A percentile compares a stretch with the other conserved stretches of the same genome.
Conservation (phyloP, 2,329 filamentous ascomycete species). For the Aureobasidium namibiae region DNA sequence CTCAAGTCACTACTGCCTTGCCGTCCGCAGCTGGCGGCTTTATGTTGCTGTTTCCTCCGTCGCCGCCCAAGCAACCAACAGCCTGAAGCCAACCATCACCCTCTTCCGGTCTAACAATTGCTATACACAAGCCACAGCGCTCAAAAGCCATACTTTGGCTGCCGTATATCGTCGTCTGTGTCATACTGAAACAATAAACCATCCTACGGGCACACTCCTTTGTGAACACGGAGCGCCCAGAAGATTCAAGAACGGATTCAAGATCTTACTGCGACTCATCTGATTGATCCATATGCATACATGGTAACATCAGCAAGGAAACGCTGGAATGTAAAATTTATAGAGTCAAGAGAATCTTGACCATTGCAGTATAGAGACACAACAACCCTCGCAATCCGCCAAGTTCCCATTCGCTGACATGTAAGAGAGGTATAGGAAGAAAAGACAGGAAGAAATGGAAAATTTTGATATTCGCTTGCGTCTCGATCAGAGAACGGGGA, state of each 20-base stretch:
- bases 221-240: no score
- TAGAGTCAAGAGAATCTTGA: neutral
- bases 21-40: neutral
- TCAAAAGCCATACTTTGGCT: no score
- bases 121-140: neutral
- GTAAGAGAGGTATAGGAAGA: neutral
- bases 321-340: neutral
- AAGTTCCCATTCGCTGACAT: neutral
- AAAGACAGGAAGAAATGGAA: neutral
- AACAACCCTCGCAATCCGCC: neutral
- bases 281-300: neutral
- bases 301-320: neutral
- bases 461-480: constrained; percentile 4
- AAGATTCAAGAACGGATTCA: neutral
- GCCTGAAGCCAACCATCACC: neutral
- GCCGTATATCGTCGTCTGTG: no score
- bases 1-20: neutral
- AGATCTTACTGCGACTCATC: neutral
- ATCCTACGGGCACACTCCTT: no score
- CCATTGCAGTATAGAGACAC: neutral
- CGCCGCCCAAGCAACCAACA: constrained; percentile 7
- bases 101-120: neutral
- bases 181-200: no score
- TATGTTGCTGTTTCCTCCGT: neutral
- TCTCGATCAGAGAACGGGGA: neutral